Conservation (phyloP, 352 stramenopile species). For the Elongisporangium senticosum region DNA sequence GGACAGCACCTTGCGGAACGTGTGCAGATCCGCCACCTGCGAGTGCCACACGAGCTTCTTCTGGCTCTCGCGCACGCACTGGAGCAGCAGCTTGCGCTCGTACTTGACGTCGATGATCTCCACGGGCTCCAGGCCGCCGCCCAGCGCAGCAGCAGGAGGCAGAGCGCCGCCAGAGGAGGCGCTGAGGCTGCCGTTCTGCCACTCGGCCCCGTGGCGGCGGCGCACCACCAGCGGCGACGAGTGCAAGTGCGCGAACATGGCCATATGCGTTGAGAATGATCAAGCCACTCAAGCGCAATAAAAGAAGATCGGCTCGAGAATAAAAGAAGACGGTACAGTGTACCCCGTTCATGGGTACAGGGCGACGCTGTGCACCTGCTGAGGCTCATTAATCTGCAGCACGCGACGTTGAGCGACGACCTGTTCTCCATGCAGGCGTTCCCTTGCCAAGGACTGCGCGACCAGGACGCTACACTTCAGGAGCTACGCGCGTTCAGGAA, state of each 20-base stretch:
- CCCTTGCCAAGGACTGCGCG: neutral
- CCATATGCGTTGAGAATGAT: neutral
- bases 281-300: neutral
- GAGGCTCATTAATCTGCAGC: too few species aligned
- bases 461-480: too few species aligned
- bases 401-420: too few species aligned
- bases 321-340: neutral
- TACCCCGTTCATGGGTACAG: neutral
- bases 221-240: slow-evolving; percentile 79
- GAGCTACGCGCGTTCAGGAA: too few species aligned
- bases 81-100: slow-evolving; percentile 66
- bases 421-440: neutral
- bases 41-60: slow-evolving; percentile 68
- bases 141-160: slow-evolving; percentile 7
- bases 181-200: slow-evolving; percentile 39
- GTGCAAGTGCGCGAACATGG: slow-evolving; percentile 80
- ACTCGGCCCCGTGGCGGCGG: slow-evolving; percentile 46
- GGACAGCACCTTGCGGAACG: slow-evolving; percentile 74
- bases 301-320: neutral
- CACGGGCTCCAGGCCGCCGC: slow-evolving; percentile 60
- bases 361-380: too few species aligned
- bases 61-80: slow-evolving; percentile 63
- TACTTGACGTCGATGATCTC: slow-evolving; percentile 83
- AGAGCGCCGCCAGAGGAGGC: slow-evolving; percentile 6
- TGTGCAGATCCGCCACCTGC: slow-evolving; percentile 75